Evolutionary conservation across 768 basidiomycete genomes (phyloP).

Genomic region (Amanita muscaria): DNA sequence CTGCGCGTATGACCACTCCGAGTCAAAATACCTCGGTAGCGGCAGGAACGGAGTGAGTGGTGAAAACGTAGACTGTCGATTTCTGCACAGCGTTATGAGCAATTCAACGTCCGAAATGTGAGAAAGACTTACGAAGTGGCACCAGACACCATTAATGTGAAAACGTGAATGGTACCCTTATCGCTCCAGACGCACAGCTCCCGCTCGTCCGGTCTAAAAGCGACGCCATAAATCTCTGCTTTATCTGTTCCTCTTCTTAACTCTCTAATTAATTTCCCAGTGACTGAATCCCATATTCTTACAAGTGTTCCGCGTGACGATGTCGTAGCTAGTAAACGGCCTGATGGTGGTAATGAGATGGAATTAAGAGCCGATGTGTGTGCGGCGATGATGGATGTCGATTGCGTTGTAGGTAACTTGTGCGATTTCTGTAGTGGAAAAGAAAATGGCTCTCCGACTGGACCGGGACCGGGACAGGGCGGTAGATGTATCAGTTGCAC

Average conservation of each 20-base stretch:
- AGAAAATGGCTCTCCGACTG: conserved; percentile 47
- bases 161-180: conserved; percentile 90
- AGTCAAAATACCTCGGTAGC: conserved; percentile 84
- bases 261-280: conserved; percentile 69
- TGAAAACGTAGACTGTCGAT: conserved; percentile 79
- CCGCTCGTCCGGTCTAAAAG: conserved; percentile 78
- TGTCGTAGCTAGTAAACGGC: conserved; percentile 74
- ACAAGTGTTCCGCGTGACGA: conserved; percentile 79
- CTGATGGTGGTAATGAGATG: conserved; percentile 69
- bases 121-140: conserved; percentile 43
- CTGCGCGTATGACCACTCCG: conserved; percentile 95
- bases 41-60: conserved; percentile 73
- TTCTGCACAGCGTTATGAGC: conserved; percentile 32
- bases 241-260: conserved; percentile 82
- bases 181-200: conserved; percentile 92
- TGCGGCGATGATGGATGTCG: conserved; percentile 75
- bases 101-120: conserved; percentile 2
- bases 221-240: conserved; percentile 86
- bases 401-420: conserved; percentile 48
- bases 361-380: conserved; percentile 76
- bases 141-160: conserved; percentile 61
- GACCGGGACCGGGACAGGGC: conserved; percentile 57
- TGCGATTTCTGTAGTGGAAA: conserved; percentile 43
- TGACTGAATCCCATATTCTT: conserved; percentile 73
- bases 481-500: conserved; percentile 83